These are phyloP conservation scores for Nyssa sinensis DNA, from an alignment of 148 eudicot species.

Conservation along the genomic window DNA sequence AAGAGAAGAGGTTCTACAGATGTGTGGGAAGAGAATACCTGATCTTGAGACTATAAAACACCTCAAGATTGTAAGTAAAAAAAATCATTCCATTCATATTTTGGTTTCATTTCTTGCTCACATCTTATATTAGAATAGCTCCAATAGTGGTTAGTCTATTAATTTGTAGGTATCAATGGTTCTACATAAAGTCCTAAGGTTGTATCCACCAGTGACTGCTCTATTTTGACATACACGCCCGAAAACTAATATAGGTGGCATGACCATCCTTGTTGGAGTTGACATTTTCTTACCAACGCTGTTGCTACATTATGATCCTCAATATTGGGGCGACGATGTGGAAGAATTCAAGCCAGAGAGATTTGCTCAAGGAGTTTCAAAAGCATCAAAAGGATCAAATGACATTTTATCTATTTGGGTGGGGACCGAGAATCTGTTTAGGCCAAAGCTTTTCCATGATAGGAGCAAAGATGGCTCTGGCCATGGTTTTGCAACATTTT, in stretches of 20 bases:
- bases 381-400: slow-evolving; percentile 37
- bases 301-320: slow-evolving; percentile 44
- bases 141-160: too few species aligned
- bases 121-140: too few species aligned
- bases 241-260: slow-evolving; percentile 42
- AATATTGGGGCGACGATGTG: slow-evolving; percentile 48
- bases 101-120: too few species aligned
- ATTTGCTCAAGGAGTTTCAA: slow-evolving; percentile 41
- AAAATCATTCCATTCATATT: too few species aligned
- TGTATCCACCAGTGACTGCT: slow-evolving; percentile 52
- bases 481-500: slow-evolving; percentile 48
- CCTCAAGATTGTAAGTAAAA: slow-evolving; percentile 40
- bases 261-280: slow-evolving; percentile 40
- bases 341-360: slow-evolving; percentile 52
- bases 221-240: slow-evolving; percentile 24
- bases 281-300: slow-evolving; percentile 40
- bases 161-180: slow-evolving; percentile 38
- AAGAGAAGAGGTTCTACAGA: slow-evolving; percentile 39
- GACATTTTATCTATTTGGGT: slow-evolving; percentile 52
- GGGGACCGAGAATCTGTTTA: slow-evolving; percentile 49
- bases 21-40: slow-evolving; percentile 28
- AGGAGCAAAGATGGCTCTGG: slow-evolving; percentile 51
- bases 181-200: slow-evolving; percentile 46
- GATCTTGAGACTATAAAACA: slow-evolving; percentile 39
- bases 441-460: slow-evolving; percentile 48